A percentile compares a stretch with the other conserved stretches of the same genome.
phyloP scores from a whole-genome alignment of 257 asterid genomes.

The Fraxinus pennsylvanica region DNA sequence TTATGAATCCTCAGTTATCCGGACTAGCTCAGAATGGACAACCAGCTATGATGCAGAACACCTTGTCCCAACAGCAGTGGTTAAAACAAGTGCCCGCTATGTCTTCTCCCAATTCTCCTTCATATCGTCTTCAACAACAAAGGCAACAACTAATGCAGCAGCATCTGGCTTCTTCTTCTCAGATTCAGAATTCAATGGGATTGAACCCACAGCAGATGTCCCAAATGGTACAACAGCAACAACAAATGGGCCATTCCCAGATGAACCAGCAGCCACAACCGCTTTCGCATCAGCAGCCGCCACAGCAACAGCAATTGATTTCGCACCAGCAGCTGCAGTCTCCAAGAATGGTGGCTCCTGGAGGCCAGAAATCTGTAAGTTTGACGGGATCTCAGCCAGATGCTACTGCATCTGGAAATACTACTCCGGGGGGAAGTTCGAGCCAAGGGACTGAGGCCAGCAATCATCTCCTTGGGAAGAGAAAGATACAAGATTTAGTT shows the following conservation, averaged over 20 bases:
- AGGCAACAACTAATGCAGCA: slow-evolving; percentile 61
- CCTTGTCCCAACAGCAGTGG: slow-evolving; percentile 82
- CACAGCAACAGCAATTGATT: slow-evolving; percentile 42
- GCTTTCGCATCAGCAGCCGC: slow-evolving; percentile 41
- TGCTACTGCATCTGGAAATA: slow-evolving; percentile 84
- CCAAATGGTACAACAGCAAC: slow-evolving; percentile 76
- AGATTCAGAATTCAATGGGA: slow-evolving; percentile 59
- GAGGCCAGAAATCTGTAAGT: slow-evolving; percentile 78
- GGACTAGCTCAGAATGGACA: slow-evolving; percentile 86
- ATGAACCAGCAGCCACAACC: slow-evolving; percentile 53
- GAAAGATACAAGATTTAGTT: slow-evolving; percentile 83
- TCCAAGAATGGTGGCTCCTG: slow-evolving; percentile 60
- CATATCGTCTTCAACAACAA: slow-evolving; percentile 67
- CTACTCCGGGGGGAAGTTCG: slow-evolving; percentile 92
- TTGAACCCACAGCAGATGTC: slow-evolving; percentile 72
- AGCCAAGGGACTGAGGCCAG: slow-evolving; percentile 93
- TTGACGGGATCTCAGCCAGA: slow-evolving; percentile 94
- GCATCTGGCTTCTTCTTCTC: slow-evolving; percentile 56
- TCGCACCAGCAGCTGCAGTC: slow-evolving; percentile 68
- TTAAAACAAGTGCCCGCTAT: slow-evolving; percentile 73
- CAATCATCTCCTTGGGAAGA: slow-evolving; percentile 87
- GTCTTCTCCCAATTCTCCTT: slow-evolving; percentile 68
- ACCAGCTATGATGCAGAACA: slow-evolving; percentile 61
- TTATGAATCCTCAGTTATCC: slow-evolving; percentile 63
- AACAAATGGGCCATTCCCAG: slow-evolving; percentile 63